Evolutionary conservation across 371 early-diverging fungal species (phyloP), one percentile per base, ranked within the genome.

Genomic region (Saksenaea oblongispora): DNA sequence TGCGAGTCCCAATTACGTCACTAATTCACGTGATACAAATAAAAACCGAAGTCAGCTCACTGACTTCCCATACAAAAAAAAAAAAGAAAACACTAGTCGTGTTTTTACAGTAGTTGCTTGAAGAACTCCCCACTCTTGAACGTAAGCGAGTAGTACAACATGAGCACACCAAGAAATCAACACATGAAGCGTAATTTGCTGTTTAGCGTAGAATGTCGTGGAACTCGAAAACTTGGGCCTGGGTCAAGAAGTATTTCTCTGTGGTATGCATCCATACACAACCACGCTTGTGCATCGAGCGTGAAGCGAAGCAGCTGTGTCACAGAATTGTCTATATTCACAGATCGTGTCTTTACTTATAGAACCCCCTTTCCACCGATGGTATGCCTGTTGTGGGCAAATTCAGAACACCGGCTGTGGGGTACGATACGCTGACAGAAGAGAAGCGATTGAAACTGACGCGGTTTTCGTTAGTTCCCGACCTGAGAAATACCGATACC

Each of bases 371-470:
- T 61, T 78, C 80, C 18, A 81, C 85, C 57, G 73, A 84, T 56
- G 87, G 87, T 73, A 84, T 87, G 84, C 87, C 85, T 27, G 77
- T 76, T 60, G 75, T 82, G 62, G 83, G 84, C 67, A 72, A 78
- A 58, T 87, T 80, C 82, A 83, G 87, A 81, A 78, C 79, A 22
- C 75, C 84, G 64, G 84, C 87, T 37, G 74, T 74, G 61, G 84
- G 79, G 87, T 87, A 84, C 62, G 69, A 17, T 54, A 34, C 18
- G 53, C 28, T 18, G 56, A 56, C 5, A 34, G 34, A 10, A 28
- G 15, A 17, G 24, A 31, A 28, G 28, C 34, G 1, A 37, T 27
- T 4, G 7, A 9, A 26, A 8, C 34, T 11, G 41, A 34, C 14
- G 22, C 34, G 17, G 26, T 27, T 17, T 56, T 39, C 13, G 28